Base-by-base conservation (phyloP, 2,329 filamentous ascomycete species). In the Mycocentrospora acerina region DNA sequence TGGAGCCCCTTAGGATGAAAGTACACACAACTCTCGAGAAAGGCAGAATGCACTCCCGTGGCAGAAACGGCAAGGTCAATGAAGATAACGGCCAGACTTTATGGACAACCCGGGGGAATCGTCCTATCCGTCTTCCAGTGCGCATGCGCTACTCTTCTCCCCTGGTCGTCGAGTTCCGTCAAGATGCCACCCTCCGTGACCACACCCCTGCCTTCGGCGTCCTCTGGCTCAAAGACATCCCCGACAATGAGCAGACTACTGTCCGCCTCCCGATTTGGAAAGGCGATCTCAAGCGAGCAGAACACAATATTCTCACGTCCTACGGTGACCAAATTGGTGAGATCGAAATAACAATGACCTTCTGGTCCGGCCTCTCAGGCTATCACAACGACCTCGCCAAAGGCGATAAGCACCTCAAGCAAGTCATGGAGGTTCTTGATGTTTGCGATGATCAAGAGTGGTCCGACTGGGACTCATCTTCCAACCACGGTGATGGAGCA, bases 161-260 rank as follows among this genome's bases (percentile, higher is more conserved):
- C 16, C 55, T 82, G 22, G 60, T 82, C 3, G 59, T 83, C 16
- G 76, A 81, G 53, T 84, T 85, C 49, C 75, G 82, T 28, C 73
- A 79, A 40, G 78, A 79, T 37, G 71, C 70, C 7, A 37, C 77
- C 33, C 54, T 79, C 24, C 59, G 69, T 1, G 79, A 84, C 34
- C 77, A 74, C 39, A 80, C 78, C 0, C 68, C 74, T 2, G 83
- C 81, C 0, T 85, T 86, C 51, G 75, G 76, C 6, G 74, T 86
- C 2, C 67, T 86, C 2, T 88, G 85, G 85, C 71, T 88, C 13
- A 79, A 81, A 46, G 80, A 87, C n/a, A 71, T 89, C 0, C 68
- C 75, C 0, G 85, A 89, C 40, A 85, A 87, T 42, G 79, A 86
- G 53, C 75, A 82, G 35, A 69, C 73, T 29, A 79, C 75, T 1